Evolutionary conservation across 768 basidiomycete species (phyloP), one percentile per base, ranked within the genome.

Genomic region (Tulasnella sp.): DNA sequence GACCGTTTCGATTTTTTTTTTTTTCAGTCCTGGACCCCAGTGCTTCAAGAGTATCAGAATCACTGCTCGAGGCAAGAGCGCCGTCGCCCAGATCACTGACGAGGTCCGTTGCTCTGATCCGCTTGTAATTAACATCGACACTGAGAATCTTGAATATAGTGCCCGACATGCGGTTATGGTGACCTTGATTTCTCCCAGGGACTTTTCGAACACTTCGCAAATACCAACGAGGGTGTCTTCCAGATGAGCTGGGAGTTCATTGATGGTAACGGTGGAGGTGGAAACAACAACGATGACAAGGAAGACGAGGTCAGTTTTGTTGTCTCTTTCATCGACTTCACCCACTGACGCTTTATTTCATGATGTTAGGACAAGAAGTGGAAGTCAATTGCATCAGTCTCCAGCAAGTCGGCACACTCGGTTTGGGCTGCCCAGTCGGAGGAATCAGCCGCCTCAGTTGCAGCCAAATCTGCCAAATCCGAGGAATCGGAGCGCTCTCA

Each of bases 1-100:
- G 13, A 16, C 19, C 12, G 9, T 19, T 12, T 35, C 34, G 32
- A 29, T 47, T 7, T 33, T 32, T 31, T 20, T n/a, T 31, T 37
- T 4, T 29, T 32, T 25, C 35, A 45, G 42, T 20, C 55, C 55
- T 28, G 44, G 54, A n/a, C 44, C 44, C n/a, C 29, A 56, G 20
- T 63, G 62, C 53, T 58, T 58, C 57, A 45, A 57, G 45, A 54
- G 51, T 5, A 60, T 63, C 45, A 57, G 57, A 7, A 63, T 63
- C 37, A 40, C 58, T 1, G 58, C 57, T 45, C 37, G 50, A 16
- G 57, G 57, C 28, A 58, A 54, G 49, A 54, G 39, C 27, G 25
- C 37, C 15, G 24, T 48, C 37, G 61, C 61, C 1, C 45, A 52
- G 15, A 51, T 62, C 25, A 37, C 55, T 29, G 60, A 62, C 16